Percentiles rank a stretch among this genome's conserved stretches.
Conservation (phyloP, 2,329 filamentous ascomycete species). For the Myriosclerotinia curreyana region DNA sequence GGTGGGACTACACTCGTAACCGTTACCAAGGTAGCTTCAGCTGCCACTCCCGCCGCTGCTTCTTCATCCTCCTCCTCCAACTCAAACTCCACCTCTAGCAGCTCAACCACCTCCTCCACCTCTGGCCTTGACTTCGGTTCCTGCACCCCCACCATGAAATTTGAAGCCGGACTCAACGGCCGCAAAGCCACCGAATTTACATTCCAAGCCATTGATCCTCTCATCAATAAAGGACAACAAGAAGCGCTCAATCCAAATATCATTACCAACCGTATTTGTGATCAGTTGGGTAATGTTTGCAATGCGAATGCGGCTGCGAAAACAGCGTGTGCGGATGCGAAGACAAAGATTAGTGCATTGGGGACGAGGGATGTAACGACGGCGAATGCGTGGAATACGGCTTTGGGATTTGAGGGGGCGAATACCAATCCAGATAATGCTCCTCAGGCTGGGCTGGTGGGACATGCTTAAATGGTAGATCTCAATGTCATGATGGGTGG, state of each 20-base stretch:
- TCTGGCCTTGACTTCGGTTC: constrained; percentile 48
- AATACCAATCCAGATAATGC: constrained; percentile 38
- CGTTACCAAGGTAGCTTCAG: constrained; percentile 9
- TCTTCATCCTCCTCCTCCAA: neutral
- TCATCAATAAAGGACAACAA: constrained; percentile 58
- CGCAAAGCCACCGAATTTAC: constrained; percentile 58
- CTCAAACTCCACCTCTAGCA: constrained; percentile 7
- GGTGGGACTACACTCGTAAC: constrained; percentile 30
- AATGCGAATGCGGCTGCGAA: constrained; percentile 59
- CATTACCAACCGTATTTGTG: constrained; percentile 70
- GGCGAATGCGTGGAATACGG: constrained; percentile 45
- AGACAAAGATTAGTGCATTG: constrained; percentile 50
- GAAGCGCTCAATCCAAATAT: constrained; percentile 70
- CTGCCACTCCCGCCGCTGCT: neutral
- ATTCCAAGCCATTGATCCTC: constrained; percentile 63
- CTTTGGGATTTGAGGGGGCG: constrained; percentile 41
- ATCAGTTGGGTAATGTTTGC: constrained; percentile 66
- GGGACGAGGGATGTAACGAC: constrained; percentile 49
- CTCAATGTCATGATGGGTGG: no score
- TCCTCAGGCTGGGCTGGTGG: constrained; percentile 35
- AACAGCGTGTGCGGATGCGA: constrained; percentile 50
- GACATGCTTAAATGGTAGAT: constrained; percentile 30
- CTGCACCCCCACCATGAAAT: constrained; percentile 53
- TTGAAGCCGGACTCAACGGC: constrained; percentile 52
- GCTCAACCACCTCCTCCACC: constrained; percentile 32